Conservation (phyloP, 2,329 filamentous ascomycete species). For the Stagonosporopsis tanaceti region DNA sequence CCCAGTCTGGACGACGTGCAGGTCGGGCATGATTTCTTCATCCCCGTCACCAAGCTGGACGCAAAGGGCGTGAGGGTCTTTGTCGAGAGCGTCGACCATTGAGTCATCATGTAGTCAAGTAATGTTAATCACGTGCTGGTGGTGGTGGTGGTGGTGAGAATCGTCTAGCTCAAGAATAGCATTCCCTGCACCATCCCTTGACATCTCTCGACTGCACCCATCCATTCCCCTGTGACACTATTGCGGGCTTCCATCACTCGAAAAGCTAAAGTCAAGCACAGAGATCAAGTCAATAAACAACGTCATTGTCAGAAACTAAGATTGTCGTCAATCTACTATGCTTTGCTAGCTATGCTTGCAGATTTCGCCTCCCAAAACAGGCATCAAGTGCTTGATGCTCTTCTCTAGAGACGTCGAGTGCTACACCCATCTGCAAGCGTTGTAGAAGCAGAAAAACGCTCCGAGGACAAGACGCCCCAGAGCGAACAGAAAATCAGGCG, state of each 20-base stretch:
- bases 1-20: slow-evolving; percentile 41
- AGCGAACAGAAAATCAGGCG: no score
- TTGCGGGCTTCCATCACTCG: no score
- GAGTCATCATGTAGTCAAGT: background rate
- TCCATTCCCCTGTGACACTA: no score
- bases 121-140: no score
- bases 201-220: no score
- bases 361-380: background rate
- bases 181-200: no score
- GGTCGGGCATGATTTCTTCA: slow-evolving; percentile 51
- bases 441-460: background rate
- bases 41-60: slow-evolving; percentile 43
- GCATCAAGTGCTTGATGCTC: background rate
- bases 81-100: slow-evolving; percentile 25
- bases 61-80: slow-evolving; percentile 49
- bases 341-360: slow-evolving; percentile 6
- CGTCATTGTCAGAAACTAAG: background rate
- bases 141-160: no score
- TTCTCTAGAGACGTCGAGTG: background rate
- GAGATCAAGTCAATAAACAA: no score
- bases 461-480: background rate
- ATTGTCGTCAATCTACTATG: background rate
- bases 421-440: background rate
- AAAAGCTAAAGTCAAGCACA: no score
- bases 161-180: no score